Base-by-base conservation (phyloP, 2,329 filamentous ascomycete species). In the Pyrenophora seminiperda region DNA sequence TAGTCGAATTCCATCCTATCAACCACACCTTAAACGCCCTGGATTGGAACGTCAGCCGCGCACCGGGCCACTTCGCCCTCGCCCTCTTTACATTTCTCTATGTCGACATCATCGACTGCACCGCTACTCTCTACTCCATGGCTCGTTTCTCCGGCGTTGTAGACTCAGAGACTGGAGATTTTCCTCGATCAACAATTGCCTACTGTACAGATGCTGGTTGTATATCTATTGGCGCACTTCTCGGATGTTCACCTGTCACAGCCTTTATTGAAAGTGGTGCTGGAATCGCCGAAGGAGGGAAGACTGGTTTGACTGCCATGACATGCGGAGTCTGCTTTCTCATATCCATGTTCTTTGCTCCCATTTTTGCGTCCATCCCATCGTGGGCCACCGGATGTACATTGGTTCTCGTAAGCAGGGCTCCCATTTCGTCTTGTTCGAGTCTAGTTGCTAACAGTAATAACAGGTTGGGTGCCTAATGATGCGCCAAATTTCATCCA, bases 71-170 rank as follows among this genome's bases (percentile, higher is more conserved):
- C 62, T 95, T 95, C 63, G 88, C 85, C 13, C 80, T 94, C 41
- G 91, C 91, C 0, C 83, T 96, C 46, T 86, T 95, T 71, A 95
- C 91, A 1, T 95, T 96, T 43, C 76, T 95, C n/a, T 95, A 95
- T 63, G 90, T 95, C 59, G 91, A 96, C 67, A 93, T 96, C 53
- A 84, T 96, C 43, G 91, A 95, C 73, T 89, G 86, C 58, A 95
- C 91, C 0, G 91, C 90, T 54, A 95, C 91, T 0, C 77, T 95
- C 45, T 96, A 95, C 75, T 88, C 88, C 31, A 95, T 96, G 90
- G 91, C 91, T 18, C 86, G 87, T 17, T 93, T 93, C 69, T 88
- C 87, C 59, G 85, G 89, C 29, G 84, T 90, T 37, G 86, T 95
- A 63, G 89, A 96, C 59, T 85, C 88, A 51, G 82, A 85, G 37